A percentile compares a stretch with the other conserved stretches of the same genome.
phyloP scores from a whole-genome alignment of 2,329 filamentous ascomycete species.

The Corynespora cassiicola region DNA sequence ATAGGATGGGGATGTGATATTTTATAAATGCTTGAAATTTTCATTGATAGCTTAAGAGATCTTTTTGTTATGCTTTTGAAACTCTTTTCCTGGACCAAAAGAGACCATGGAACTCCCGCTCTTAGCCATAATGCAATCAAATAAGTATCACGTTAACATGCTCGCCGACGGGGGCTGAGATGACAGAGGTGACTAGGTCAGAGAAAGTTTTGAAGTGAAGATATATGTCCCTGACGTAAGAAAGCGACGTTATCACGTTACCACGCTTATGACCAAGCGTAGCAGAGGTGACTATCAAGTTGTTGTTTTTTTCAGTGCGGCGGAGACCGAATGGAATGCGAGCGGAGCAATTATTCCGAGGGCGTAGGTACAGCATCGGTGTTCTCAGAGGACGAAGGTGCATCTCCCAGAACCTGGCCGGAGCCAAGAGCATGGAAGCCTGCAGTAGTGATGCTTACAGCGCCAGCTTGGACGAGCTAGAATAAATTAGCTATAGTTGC shows the following conservation, averaged over 20 bases:
- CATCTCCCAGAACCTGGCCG: conserved; percentile 10
- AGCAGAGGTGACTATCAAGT: conserved; percentile 49
- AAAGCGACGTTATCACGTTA: conserved; percentile 42
- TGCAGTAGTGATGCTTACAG: conserved; percentile 84
- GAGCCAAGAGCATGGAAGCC: conserved; percentile 71
- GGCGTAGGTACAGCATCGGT: conserved; percentile 12
- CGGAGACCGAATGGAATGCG: not conserved
- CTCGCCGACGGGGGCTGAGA: conserved; percentile 1
- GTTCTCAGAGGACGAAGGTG: conserved; percentile 2
- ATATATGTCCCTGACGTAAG: conserved; percentile 8
- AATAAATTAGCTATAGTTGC: conserved; percentile 13
- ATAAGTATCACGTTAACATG: conserved; percentile 45
- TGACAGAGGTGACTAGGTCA: conserved; percentile 47
- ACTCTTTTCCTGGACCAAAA: too few relatives aligned
- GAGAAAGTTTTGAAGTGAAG: conserved; percentile 36
- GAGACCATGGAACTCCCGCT: too few relatives aligned
- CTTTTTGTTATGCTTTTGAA: too few relatives aligned
- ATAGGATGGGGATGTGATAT: too few relatives aligned
- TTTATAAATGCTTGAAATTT: too few relatives aligned
- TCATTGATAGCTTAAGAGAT: too few relatives aligned
- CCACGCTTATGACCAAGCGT: conserved; percentile 21
- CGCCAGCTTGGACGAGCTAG: conserved; percentile 86
- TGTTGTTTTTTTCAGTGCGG: not conserved
- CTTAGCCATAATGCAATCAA: not conserved
- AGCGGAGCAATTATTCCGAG: conserved; percentile 11